Conservation (phyloP, 2,329 filamentous ascomycete species). For the Aspergillus pseudoviridinutans region DNA sequence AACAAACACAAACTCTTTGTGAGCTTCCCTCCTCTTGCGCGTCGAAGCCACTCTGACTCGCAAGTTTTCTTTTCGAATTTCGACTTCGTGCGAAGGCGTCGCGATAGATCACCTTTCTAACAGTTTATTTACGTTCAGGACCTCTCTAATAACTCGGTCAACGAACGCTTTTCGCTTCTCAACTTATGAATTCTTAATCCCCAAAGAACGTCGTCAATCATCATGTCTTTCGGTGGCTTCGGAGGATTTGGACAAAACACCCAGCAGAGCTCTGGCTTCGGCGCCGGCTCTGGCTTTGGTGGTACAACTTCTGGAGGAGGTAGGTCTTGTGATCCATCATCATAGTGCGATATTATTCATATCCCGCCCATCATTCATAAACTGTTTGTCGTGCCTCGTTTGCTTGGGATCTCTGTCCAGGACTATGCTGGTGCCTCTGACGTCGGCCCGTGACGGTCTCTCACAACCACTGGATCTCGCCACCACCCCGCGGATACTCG, state of each 20-base stretch:
- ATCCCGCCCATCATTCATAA: conserved; percentile 8
- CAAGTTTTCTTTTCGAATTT: not conserved
- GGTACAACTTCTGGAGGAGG: conserved; percentile 32
- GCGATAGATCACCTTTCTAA: not conserved
- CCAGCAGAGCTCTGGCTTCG: conserved; percentile 42
- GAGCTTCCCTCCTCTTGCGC: not conserved
- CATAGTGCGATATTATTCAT: not conserved
- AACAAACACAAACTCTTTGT: not conserved
- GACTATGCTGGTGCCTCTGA: conserved; percentile 24
- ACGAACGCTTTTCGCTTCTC: conserved; percentile 10
- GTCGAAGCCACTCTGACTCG: not conserved
- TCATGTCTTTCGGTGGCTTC: conserved; percentile 42
- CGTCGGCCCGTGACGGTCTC: conserved; percentile 25
- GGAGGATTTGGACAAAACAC: conserved; percentile 60
- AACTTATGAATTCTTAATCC: conserved; percentile 29
- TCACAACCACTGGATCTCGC: conserved; percentile 19
- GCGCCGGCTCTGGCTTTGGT: conserved; percentile 35
- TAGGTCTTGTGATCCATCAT: conserved; percentile 26
- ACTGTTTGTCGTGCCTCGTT: conserved; percentile 2
- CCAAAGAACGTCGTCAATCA: conserved; percentile 22
- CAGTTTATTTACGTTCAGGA: not conserved
- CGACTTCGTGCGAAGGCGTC: not conserved
- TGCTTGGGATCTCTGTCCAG: not conserved
- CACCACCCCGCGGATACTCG: conserved; percentile 18
- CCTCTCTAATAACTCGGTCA: not conserved